phyloP scores from a whole-genome alignment of 805 yeast species.

The Kuraishia borneana region DNA sequence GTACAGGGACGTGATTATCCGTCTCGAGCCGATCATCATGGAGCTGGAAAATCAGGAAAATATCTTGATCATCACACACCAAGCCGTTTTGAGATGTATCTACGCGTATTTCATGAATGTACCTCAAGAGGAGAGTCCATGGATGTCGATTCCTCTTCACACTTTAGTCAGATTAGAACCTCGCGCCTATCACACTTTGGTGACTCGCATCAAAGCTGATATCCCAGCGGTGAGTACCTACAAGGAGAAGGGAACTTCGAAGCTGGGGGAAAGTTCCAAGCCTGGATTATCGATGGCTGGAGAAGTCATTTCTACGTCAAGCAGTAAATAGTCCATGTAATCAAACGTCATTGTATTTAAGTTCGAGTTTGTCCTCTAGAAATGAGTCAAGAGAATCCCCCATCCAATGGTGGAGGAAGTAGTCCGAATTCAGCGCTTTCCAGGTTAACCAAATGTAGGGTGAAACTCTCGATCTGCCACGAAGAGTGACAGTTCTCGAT shows the following conservation, averaged over 20 bases:
- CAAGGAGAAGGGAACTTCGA: constrained; percentile 84
- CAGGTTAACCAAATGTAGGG: background rate
- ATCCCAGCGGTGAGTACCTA: constrained; percentile 97
- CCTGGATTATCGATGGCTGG: constrained; percentile 31
- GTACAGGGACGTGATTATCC: constrained; percentile 86
- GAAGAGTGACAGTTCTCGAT: background rate
- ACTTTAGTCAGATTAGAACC: constrained; percentile 91
- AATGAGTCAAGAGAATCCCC: background rate
- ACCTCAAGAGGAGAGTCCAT: constrained; percentile 94
- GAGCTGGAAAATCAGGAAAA: constrained; percentile 96
- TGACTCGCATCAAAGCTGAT: constrained; percentile 84
- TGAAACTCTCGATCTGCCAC: background rate
- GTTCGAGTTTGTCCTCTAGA: background rate
- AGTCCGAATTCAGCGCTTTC: background rate
- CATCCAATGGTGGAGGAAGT: background rate
- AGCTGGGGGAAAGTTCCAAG: constrained; percentile 38
- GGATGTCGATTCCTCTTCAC: constrained; percentile 98
- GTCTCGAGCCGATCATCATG: constrained; percentile 97
- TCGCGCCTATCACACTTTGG: constrained; percentile 84
- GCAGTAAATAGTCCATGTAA: background rate
- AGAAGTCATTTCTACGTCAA: constrained; percentile 27
- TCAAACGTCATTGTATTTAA: background rate
- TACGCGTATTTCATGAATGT: constrained; percentile 98
- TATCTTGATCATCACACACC: constrained; percentile 92
- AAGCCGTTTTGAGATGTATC: constrained; percentile 91